phyloP scores from a whole-genome alignment of 345 rosid genomes.

The Eutrema japonicum region DNA sequence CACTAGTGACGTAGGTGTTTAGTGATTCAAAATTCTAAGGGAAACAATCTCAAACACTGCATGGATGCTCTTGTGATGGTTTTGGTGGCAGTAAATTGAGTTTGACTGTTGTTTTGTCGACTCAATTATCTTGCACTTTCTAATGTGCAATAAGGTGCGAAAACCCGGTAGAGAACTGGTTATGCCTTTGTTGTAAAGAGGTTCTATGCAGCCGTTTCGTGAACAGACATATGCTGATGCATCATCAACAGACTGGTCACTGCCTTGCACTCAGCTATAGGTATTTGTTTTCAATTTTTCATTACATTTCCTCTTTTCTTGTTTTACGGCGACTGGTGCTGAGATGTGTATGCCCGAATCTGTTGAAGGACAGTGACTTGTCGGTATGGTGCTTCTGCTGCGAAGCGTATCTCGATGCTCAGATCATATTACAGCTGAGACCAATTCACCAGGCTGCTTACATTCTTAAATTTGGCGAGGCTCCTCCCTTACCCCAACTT shows the following conservation, averaged over 20 bases:
- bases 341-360: not conserved
- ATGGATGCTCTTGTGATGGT: not conserved
- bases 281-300: conserved; percentile 38
- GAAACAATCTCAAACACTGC: not conserved
- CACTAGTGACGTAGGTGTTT: not conserved
- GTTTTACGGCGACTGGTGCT: not conserved
- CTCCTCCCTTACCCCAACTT: conserved; percentile 59
- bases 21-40: not conserved
- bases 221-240: conserved; percentile 86
- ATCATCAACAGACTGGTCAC: conserved; percentile 64
- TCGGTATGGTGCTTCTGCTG: conserved; percentile 91
- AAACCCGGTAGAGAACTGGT: conserved; percentile 83
- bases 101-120: not conserved
- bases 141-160: conserved; percentile 87
- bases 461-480: conserved; percentile 79
- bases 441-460: conserved; percentile 72
- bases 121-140: not conserved
- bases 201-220: conserved; percentile 91
- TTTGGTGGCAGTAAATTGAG: not conserved
- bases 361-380: conserved; percentile 60
- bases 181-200: conserved; percentile 81
- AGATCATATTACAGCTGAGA: conserved; percentile 61
- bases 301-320: not conserved
- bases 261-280: conserved; percentile 81
- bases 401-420: conserved; percentile 81